phyloP scores from a whole-genome alignment of 441 rosid genomes.

The Populus tomentosa region DNA sequence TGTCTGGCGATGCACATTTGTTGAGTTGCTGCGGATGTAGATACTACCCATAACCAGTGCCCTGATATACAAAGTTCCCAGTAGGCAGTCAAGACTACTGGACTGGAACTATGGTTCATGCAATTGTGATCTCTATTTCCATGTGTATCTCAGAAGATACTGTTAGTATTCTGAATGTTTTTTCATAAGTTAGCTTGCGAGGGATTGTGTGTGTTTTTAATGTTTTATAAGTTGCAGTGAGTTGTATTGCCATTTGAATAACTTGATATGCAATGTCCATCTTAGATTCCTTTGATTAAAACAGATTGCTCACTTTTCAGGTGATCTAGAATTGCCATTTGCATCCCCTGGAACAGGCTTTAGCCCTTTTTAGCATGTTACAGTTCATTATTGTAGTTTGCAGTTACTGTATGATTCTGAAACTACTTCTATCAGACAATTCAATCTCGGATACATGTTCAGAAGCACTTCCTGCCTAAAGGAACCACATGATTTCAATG shows the following conservation, averaged over 20 bases:
- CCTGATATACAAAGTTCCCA: background rate
- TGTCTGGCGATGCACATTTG: background rate
- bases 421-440: background rate
- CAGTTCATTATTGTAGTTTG: background rate
- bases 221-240: background rate
- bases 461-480: background rate
- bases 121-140: background rate
- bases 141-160: background rate
- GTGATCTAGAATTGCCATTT: background rate
- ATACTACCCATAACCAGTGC: too few relatives aligned
- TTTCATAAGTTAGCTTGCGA: background rate
- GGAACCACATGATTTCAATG: background rate
- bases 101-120: background rate
- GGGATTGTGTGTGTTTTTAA: background rate
- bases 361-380: background rate
- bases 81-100: background rate
- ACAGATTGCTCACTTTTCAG: background rate
- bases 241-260: conserved; percentile 5
- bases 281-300: background rate
- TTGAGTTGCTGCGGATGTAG: background rate
- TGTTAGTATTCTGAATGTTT: background rate
- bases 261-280: conserved; percentile 26
- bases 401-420: background rate
- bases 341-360: background rate
- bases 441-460: background rate